Percentiles rank a stretch among this genome's conserved stretches.
Conservation (phyloP, 257 asterid genomes). For the Capsicum rhomboideum region DNA sequence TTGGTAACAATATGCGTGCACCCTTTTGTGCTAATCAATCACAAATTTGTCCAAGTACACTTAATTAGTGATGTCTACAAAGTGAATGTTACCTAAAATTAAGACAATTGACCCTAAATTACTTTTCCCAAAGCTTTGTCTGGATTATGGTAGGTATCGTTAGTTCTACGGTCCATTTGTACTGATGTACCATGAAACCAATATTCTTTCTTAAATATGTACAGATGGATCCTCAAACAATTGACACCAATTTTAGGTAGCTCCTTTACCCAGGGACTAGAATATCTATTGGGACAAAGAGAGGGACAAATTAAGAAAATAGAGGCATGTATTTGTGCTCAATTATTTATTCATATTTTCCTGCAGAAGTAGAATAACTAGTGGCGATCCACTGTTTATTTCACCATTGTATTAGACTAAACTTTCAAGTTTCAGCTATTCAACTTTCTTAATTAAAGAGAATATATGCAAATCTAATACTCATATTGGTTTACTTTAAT, state of each 20-base stretch:
- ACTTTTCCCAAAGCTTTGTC: background rate
- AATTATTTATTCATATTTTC: background rate
- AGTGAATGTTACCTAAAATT: background rate
- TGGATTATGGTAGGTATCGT: background rate
- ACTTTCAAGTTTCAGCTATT: background rate
- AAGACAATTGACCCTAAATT: background rate
- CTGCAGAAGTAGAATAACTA: background rate
- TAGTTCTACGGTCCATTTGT: constrained; percentile 1
- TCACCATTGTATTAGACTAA: background rate
- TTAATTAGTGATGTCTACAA: background rate
- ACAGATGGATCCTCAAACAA: background rate
- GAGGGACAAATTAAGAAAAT: background rate
- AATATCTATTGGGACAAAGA: background rate
- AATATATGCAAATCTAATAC: background rate
- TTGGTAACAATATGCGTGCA: background rate
- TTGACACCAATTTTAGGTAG: background rate
- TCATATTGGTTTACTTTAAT: too few species aligned
- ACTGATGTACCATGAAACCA: background rate
- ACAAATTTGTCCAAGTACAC: background rate
- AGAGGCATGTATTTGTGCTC: background rate
- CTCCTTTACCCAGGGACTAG: background rate
- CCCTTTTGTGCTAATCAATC: background rate
- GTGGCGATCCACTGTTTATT: background rate
- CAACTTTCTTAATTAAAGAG: background rate
- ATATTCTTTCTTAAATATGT: background rate